Percentiles rank a stretch among this genome's conserved stretches.
Conservation (phyloP, 1,139 yeast genomes). For the Scheffersomyces quercinus region DNA sequence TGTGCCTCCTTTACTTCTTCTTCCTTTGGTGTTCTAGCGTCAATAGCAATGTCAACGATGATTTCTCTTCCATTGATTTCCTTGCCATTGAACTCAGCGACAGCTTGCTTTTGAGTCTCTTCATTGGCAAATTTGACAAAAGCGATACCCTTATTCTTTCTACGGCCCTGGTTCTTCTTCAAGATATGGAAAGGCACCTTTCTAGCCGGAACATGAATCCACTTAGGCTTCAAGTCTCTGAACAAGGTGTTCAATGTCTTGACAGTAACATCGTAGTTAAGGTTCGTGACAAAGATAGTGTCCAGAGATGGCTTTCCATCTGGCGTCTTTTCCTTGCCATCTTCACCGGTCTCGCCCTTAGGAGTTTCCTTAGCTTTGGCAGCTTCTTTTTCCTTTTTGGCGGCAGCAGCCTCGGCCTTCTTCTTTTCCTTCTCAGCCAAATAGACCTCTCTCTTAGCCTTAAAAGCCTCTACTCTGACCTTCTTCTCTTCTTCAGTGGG, state of each 20-base stretch:
- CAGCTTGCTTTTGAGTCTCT: constrained; percentile 49
- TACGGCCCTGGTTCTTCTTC: constrained; percentile 37
- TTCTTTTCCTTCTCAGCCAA: constrained; percentile 27
- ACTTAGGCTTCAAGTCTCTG: constrained; percentile 48
- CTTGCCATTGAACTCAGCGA: constrained; percentile 53
- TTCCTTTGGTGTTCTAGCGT: constrained; percentile 35
- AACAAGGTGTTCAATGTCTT: constrained; percentile 47
- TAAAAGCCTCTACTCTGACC: constrained; percentile 37
- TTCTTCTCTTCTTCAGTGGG: constrained; percentile 50
- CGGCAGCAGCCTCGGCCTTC: constrained; percentile 15
- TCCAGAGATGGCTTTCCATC: constrained; percentile 53
- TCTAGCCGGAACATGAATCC: constrained; percentile 60
- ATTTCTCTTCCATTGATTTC: constrained; percentile 55
- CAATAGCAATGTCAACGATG: constrained; percentile 59
- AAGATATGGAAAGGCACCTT: constrained; percentile 42
- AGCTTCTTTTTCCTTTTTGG: constrained; percentile 20
- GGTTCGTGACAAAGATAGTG: constrained; percentile 60
- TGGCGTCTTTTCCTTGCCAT: constrained; percentile 29
- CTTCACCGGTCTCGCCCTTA: constrained; percentile 12
- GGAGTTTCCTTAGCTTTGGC: constrained; percentile 10
- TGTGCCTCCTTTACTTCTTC: constrained; percentile 11
- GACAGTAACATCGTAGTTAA: constrained; percentile 49
- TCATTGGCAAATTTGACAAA: constrained; percentile 55
- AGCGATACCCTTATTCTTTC: constrained; percentile 61
- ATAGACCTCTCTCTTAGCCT: constrained; percentile 28